Evolutionary conservation across 83 land plant genomes (phyloP), one percentile per base, ranked within the genome.

Genomic region (Isoetes engelmannii): DNA sequence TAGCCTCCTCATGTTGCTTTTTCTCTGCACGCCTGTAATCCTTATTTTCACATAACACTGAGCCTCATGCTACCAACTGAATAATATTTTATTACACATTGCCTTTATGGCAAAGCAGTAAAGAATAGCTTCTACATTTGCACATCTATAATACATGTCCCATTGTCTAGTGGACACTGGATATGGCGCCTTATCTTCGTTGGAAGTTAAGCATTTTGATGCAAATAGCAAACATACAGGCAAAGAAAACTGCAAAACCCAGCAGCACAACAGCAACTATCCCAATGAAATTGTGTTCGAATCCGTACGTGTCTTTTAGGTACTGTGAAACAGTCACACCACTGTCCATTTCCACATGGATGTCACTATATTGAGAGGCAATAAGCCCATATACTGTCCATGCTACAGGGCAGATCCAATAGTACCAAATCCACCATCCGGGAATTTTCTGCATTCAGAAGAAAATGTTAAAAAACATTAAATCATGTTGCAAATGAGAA

Each of bases 351-450:
- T 49, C 57, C 4, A 74, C 75, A 28, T 65, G 58, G 0, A 81
- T 7, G 68, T 88, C 92, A 5, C 86, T 80, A 66, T 88, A 88
- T 48, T 88, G 92, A 10, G 84, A 72, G 28, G 77, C 78, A 42
- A 89, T 84, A 19, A 89, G 63, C 19, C 93, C 93, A 47, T 89
- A 86, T 0, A 89, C 79, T 4, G 89, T 85, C 86, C 87, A 89
- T 15, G 89, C 75, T n/a, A 85, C 75, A 0, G 92, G 92, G 70
- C 87, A 86, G 4, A 86, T 74, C 93, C 93, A 86, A 62, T 86
- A 89, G 47, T 83, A 85, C 92, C 92, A 89, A 9, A 82, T 61
- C 93, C 93, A 89, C 93, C 93, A 89, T 56, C 72, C 80, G 5
- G 93, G 93, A 57, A 86, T 84, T 75, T n/a, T 80, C 93, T 89